Conservation (phyloP, 73 alveolate genomes). For the Stentor roeselii region DNA sequence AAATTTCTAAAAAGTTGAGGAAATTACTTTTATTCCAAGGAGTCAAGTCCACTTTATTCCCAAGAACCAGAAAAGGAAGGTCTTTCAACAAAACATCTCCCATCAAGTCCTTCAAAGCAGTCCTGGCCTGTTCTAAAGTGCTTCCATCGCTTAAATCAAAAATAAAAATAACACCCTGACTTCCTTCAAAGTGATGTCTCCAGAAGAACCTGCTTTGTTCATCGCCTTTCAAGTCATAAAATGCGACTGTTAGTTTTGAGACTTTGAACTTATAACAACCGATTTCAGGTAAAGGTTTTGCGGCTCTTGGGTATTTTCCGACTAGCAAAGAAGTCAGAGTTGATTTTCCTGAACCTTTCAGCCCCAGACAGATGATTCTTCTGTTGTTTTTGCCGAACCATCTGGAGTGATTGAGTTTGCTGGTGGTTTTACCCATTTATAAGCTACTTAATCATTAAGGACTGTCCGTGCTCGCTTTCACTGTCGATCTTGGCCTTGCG, state of each 20-base stretch:
- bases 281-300: slow-evolving; percentile 21
- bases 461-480: background rate
- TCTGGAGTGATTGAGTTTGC: slow-evolving; percentile 17
- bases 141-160: background rate
- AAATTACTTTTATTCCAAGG: background rate
- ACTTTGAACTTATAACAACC: slow-evolving; percentile 27
- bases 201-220: slow-evolving; percentile 25
- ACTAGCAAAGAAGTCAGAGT: background rate
- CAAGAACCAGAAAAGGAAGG: slow-evolving; percentile 9
- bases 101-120: background rate
- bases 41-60: background rate
- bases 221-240: slow-evolving; percentile 22
- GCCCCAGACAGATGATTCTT: slow-evolving; percentile 20
- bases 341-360: slow-evolving; percentile 16
- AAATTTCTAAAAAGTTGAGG: background rate
- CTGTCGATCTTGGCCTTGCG: background rate
- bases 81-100: background rate
- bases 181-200: slow-evolving; percentile 22
- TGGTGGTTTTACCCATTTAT: slow-evolving; percentile 15
- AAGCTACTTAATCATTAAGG: background rate
- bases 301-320: background rate
- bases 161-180: slow-evolving; percentile 17
- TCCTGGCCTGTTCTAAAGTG: background rate
- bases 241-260: background rate
- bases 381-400: slow-evolving; percentile 26